phyloP scores from a whole-genome alignment of 257 asterid species.

The Capsicum rhomboideum region DNA sequence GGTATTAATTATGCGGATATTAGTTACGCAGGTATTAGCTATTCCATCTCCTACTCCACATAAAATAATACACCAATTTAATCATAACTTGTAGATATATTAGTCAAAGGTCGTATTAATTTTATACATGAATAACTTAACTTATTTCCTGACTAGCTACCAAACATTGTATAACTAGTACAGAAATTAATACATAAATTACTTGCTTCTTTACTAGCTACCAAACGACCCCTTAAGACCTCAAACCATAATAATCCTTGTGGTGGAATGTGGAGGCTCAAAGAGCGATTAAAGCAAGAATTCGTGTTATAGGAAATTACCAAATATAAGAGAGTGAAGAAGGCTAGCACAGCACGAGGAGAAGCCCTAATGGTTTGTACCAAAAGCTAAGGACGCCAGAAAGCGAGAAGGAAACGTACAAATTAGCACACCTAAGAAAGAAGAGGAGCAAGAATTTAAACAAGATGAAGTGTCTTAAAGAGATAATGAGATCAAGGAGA shows the following conservation, averaged over 20 bases:
- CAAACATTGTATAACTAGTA: no score
- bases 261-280: neutral
- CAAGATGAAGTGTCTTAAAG: neutral
- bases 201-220: no score
- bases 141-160: no score
- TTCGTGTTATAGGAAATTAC: neutral
- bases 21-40: no score
- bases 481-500: neutral
- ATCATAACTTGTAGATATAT: no score
- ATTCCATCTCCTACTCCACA: no score
- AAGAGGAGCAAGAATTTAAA: neutral
- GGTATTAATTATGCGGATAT: no score
- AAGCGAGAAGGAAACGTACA: neutral
- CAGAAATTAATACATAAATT: no score
- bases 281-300: neutral
- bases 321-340: neutral
- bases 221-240: neutral
- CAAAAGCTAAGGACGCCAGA: neutral
- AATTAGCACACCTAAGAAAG: neutral
- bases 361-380: neutral
- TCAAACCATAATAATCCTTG: neutral
- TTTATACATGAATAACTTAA: no score
- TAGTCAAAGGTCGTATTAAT: no score
- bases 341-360: neutral
- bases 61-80: no score